Evolutionary conservation across 495 filamentous ascomycete genomes (phyloP), one percentile per base, ranked within the genome.

Genomic region (Talaromyces liani): DNA sequence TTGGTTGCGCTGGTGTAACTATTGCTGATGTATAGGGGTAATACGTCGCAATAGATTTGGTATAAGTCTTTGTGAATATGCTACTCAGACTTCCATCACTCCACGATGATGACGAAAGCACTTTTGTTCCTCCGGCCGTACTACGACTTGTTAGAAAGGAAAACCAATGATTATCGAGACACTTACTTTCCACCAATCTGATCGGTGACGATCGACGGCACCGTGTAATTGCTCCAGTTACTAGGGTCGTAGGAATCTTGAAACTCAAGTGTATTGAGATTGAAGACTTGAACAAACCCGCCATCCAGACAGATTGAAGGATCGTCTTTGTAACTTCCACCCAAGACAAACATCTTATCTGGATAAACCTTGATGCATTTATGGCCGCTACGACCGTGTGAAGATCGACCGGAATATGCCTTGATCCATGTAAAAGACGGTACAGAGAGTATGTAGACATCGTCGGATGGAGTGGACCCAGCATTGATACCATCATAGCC

Each of bases 351-450:
- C 84, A 89, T 87, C 65, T 86, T 82, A 67, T 89, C 85, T 6
- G 86, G 84, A 63, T 87, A 87, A 0, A 86, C 83, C 69, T 74
- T 83, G 33, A 84, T 73, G 62, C 86, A 89, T 65, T 81, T 77
- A 67, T 89, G 86, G 1, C 82, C 82, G 14, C 77, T 80, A 29
- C 86, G 81, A 20, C 69, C 83, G 53, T 81, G 81, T 24, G 53
- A 60, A 2, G 60, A n/a, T 0, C 36, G 72, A 4, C 84, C 79
- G 0, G 72, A 67, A 18, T 76, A 73, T 29, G 86, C 74, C 66
- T 81, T 80, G 18, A 79, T 83, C 87, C 87, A 90, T 20, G 75
- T 83, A 67, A 90, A 90, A 0, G 85, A 81, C 5, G 87, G 87
- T 20, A 90, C 69, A 1, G 86, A 87, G 20, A 90, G 69, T 14